A percentile compares a stretch with the other conserved stretches of the same genome.
Evolutionary conservation across 2,329 filamentous ascomycete species (phyloP).

Genomic region (Trichoderma arundinaceum): DNA sequence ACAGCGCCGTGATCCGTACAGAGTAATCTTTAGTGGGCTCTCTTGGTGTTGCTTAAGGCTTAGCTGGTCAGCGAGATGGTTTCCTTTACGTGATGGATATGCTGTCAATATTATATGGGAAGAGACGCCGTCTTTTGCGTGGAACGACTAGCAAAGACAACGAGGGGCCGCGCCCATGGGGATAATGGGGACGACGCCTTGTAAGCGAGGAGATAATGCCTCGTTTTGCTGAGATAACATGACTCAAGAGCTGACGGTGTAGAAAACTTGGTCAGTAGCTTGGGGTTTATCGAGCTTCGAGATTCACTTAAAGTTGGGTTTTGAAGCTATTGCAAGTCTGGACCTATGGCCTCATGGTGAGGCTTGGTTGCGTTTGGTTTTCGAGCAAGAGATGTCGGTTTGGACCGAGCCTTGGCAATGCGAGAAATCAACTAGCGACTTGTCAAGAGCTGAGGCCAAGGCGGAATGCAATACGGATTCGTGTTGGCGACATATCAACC

Average conservation of each 20-base stretch:
- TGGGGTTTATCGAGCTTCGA: too few species aligned
- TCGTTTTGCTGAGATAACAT: too few species aligned
- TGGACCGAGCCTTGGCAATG: too few species aligned
- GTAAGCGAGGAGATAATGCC: too few species aligned
- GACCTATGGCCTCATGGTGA: constrained; percentile 18
- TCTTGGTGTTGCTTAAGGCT: not conserved
- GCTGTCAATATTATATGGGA: not conserved
- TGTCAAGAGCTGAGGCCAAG: too few species aligned
- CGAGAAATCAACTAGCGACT: too few species aligned
- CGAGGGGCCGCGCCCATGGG: constrained; percentile 1
- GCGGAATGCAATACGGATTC: too few species aligned
- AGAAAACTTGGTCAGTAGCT: too few species aligned
- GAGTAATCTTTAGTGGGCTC: not conserved
- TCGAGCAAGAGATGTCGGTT: not conserved
- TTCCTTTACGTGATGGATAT: constrained; percentile 28
- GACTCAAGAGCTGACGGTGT: too few species aligned
- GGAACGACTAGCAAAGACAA: not conserved
- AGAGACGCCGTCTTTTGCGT: not conserved
- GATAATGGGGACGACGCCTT: too few species aligned
- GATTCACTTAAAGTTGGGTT: too few species aligned
- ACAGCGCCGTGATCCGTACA: not conserved
- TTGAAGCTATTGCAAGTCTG: not conserved
- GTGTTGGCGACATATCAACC: too few species aligned
- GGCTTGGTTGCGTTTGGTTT: constrained; percentile 23
- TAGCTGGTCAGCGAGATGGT: constrained; percentile 4